Evolutionary conservation across 176 grass and related monocot species (phyloP).

Genomic region (Saccharum spontaneum): DNA sequence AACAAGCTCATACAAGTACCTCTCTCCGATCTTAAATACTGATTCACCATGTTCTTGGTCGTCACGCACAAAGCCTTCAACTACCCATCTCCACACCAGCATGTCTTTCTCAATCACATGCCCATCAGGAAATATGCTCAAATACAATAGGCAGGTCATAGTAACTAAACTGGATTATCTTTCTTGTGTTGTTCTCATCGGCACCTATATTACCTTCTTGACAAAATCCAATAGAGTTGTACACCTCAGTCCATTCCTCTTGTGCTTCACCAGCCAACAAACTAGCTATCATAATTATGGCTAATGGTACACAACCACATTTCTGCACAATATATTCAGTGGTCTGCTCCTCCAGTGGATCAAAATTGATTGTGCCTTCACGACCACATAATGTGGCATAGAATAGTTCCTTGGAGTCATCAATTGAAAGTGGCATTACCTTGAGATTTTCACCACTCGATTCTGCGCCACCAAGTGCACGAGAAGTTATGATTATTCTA

Average conservation of each 20-base stretch:
- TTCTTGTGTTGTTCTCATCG: background rate
- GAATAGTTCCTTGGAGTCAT: background rate
- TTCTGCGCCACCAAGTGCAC: too few relatives aligned
- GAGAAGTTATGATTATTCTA: background rate
- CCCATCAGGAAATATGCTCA: background rate
- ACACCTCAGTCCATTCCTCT: background rate
- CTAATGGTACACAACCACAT: background rate
- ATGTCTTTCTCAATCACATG: background rate
- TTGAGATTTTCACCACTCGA: background rate
- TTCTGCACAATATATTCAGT: background rate
- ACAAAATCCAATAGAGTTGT: background rate
- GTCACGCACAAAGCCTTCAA: conserved; percentile 19
- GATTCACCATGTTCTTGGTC: background rate
- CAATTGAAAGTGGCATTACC: background rate
- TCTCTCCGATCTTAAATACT: background rate
- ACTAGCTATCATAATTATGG: conserved; percentile 10
- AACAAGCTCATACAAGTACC: conserved; percentile 19
- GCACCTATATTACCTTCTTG: background rate
- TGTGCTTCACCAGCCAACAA: background rate
- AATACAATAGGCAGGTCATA: background rate
- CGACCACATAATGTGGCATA: background rate
- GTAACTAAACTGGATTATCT: background rate
- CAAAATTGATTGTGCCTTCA: background rate
- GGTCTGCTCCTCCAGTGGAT: background rate
- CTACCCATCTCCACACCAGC: conserved; percentile 15